These are phyloP conservation scores for Hsuehochloa calcarea DNA, from an alignment of 176 grass and related monocot genomes.

Conservation along the genomic window DNA sequence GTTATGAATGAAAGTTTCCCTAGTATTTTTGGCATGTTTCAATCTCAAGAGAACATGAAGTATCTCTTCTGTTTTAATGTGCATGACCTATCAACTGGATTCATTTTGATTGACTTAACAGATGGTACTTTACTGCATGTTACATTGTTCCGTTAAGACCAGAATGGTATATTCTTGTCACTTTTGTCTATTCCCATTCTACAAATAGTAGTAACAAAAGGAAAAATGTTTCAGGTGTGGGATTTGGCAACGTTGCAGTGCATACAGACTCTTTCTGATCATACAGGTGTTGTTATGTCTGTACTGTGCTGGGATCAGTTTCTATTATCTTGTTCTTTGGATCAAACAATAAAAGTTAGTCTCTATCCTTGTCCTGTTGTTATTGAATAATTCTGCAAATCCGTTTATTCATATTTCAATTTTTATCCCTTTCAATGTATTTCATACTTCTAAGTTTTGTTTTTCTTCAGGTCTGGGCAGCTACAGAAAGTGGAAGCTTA, in stretches of 20 bases:
- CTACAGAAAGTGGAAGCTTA: conserved; percentile 72
- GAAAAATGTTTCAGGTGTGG: conserved; percentile 82
- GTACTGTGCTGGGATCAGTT: conserved; percentile 97
- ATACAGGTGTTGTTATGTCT: conserved; percentile 82
- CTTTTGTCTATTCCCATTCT: conserved; percentile 25
- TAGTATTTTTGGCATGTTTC: neutral
- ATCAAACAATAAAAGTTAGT: conserved; percentile 89
- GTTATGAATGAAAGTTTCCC: neutral
- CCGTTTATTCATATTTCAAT: neutral
- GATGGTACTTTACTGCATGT: conserved; percentile 1
- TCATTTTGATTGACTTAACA: neutral
- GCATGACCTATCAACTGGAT: neutral
- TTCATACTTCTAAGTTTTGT: conserved; percentile 25
- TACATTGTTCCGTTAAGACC: conserved; percentile 7
- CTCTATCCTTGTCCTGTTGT: conserved; percentile 2
- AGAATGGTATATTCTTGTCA: neutral
- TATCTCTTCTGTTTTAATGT: conserved; percentile 6
- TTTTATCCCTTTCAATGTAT: neutral
- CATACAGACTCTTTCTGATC: conserved; percentile 86
- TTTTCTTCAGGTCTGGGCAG: conserved; percentile 70
- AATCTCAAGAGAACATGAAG: neutral
- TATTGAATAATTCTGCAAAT: conserved; percentile 10
- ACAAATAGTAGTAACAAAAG: conserved; percentile 10
- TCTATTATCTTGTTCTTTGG: conserved; percentile 94
- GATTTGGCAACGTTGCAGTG: conserved; percentile 87